Evolutionary conservation across 1,284 basidiomycete genomes (phyloP).

Genomic region (Cutaneotrichosporon spelunceum): DNA sequence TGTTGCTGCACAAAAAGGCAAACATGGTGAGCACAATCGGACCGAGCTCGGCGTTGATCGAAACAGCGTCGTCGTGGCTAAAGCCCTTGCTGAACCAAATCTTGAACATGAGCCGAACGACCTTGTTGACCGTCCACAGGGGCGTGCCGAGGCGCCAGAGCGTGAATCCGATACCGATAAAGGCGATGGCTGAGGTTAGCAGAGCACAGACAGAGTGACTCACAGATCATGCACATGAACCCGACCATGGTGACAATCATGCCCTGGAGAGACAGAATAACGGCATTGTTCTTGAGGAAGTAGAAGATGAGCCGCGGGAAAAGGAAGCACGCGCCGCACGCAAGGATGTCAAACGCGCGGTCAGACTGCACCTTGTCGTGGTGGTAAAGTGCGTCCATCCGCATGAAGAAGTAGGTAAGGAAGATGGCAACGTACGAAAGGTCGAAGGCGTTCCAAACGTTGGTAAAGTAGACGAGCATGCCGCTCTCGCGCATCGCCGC

Average conservation of each 20-base stretch:
- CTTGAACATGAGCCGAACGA: constrained; percentile 59
- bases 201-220: constrained; percentile 13
- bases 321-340: constrained; percentile 79
- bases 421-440: constrained; percentile 70
- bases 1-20: constrained; percentile 56
- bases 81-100: constrained; percentile 16
- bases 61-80: neutral
- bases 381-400: constrained; percentile 62
- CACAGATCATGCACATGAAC: constrained; percentile 73
- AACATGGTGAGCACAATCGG: constrained; percentile 80
- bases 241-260: constrained; percentile 69
- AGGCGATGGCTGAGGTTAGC: constrained; percentile 51
- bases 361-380: constrained; percentile 61
- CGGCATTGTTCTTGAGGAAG: constrained; percentile 74
- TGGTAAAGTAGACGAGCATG: constrained; percentile 79
- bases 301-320: constrained; percentile 85
- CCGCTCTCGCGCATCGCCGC: constrained; percentile 64
- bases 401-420: constrained; percentile 63
- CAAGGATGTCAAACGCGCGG: constrained; percentile 74
- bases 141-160: constrained; percentile 68
- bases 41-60: constrained; percentile 69
- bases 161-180: constrained; percentile 80
- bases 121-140: constrained; percentile 50
- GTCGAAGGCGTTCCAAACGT: constrained; percentile 84
- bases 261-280: constrained; percentile 67